Conservation (phyloP, 2,329 filamentous ascomycete species). For the Exutisphaerella laricina region DNA sequence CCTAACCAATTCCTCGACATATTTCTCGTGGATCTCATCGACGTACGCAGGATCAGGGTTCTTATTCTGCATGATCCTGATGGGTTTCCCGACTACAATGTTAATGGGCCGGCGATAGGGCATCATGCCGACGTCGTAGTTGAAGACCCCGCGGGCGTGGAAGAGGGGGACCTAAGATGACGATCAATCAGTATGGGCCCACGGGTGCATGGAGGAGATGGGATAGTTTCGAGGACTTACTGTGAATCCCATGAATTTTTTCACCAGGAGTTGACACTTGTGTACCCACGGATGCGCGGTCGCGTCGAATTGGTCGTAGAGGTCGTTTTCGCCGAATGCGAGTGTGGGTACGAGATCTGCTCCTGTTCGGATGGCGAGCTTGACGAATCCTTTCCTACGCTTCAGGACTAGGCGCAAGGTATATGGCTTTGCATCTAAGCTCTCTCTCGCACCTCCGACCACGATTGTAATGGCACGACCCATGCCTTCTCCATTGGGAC, state of each 20-base stretch:
- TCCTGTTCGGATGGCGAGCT: conserved; percentile 85
- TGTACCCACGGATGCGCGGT: conserved; percentile 73
- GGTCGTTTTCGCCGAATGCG: conserved; percentile 89
- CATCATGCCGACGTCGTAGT: conserved; percentile 96
- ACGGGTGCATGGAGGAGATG: conserved; percentile 55
- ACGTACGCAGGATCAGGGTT: conserved; percentile 70
- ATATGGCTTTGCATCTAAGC: conserved; percentile 77
- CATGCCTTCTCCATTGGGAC: conserved; percentile 72
- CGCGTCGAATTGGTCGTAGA: conserved; percentile 84
- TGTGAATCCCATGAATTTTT: conserved; percentile 85
- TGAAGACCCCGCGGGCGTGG: conserved; percentile 87
- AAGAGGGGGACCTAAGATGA: conserved; percentile 70
- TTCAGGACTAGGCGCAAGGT: conserved; percentile 72
- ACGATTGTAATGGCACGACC: conserved; percentile 96
- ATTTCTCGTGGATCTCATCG: conserved; percentile 71
- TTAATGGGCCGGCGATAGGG: conserved; percentile 85
- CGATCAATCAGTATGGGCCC: conserved; percentile 51
- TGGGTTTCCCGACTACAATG: conserved; percentile 80
- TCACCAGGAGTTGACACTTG: conserved; percentile 73
- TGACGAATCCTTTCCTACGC: conserved; percentile 85
- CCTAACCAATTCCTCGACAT: conserved; percentile 67
- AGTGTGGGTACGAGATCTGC: conserved; percentile 90
- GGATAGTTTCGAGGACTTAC: conserved; percentile 55
- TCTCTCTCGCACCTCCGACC: conserved; percentile 85
- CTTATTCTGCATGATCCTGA: conserved; percentile 59